A percentile compares a stretch with the other conserved stretches of the same genome.
These are phyloP conservation scores for Sistotremastrum niveocremeum DNA, from an alignment of 768 basidiomycete species.

Conservation along the genomic window DNA sequence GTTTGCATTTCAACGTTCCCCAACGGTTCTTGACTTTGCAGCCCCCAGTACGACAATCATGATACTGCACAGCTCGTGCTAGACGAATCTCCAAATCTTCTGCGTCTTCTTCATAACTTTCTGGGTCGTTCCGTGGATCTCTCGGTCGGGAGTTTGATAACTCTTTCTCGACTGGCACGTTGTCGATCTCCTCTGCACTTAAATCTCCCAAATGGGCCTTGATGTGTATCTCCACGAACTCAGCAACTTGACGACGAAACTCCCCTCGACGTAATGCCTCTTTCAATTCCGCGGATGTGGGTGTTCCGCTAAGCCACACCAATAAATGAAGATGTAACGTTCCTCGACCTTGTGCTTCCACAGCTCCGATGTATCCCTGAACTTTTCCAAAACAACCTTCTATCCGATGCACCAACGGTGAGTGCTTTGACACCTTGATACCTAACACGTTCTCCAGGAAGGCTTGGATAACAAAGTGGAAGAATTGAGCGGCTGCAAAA, in stretches of 20 bases:
- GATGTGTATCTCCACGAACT: slow-evolving; percentile 20
- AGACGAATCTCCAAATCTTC: slow-evolving; percentile 10
- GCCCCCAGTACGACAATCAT: slow-evolving; percentile 14
- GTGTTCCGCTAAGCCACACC: slow-evolving; percentile 22
- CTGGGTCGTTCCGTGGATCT: slow-evolving; percentile 18
- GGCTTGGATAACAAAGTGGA: slow-evolving; percentile 20
- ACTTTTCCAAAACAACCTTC: slow-evolving; percentile 23
- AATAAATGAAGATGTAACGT: slow-evolving; percentile 28
- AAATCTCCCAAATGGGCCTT: slow-evolving; percentile 17
- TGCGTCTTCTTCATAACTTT: slow-evolving; percentile 8
- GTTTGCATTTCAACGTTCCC: slow-evolving; percentile 19
- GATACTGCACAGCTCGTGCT: slow-evolving; percentile 19
- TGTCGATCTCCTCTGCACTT: slow-evolving; percentile 9
- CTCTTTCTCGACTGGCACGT: slow-evolving; percentile 13
- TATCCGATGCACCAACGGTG: slow-evolving; percentile 2
- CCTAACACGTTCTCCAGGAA: slow-evolving; percentile 23
- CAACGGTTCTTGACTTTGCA: slow-evolving; percentile 12
- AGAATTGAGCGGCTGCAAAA: slow-evolving; percentile 29
- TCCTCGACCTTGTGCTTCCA: slow-evolving; percentile 30
- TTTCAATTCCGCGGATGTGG: slow-evolving; percentile 17
- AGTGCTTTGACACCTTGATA: slow-evolving; percentile 11
- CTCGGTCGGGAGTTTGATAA: slow-evolving; percentile 22
- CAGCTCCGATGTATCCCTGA: slow-evolving; percentile 21
- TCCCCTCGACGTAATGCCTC: slow-evolving; percentile 11
- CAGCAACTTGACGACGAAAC: slow-evolving; percentile 16